phyloP scores from a whole-genome alignment of 352 stramenopile genomes.

The Vaucheria bursata region DNA sequence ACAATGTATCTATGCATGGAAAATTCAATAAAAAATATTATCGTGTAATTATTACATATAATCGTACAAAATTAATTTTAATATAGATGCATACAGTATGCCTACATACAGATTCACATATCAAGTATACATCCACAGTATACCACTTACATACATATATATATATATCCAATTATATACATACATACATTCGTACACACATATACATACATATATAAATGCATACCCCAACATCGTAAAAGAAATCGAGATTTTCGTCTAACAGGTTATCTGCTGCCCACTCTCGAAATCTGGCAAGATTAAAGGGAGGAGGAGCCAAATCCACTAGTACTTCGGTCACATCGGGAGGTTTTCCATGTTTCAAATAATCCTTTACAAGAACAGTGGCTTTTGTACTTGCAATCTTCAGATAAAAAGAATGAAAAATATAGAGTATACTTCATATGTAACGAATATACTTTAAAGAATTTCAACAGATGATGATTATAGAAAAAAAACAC shows the following conservation, averaged over 20 bases:
- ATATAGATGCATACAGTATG: not conserved
- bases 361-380: not conserved
- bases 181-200: not conserved
- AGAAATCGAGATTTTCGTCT: constrained; percentile 9
- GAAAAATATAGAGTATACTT: too few relatives aligned
- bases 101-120: not conserved
- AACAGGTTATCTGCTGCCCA: constrained; percentile 3
- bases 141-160: not conserved
- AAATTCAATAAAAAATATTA: not conserved
- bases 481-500: too few relatives aligned
- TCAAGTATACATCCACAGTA: not conserved
- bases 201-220: not conserved
- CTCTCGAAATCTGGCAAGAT: not conserved
- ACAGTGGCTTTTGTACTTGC: not conserved
- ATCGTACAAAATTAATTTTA: not conserved
- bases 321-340: not conserved
- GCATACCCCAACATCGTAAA: not conserved
- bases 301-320: not conserved
- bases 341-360: not conserved
- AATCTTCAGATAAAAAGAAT: too few relatives aligned
- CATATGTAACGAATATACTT: too few relatives aligned
- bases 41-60: not conserved
- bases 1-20: not conserved
- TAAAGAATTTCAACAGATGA: too few relatives aligned
- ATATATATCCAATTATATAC: not conserved